These are phyloP conservation scores for Leucaena leucocephala DNA, from an alignment of 306 rosid species.

Conservation along the genomic window DNA sequence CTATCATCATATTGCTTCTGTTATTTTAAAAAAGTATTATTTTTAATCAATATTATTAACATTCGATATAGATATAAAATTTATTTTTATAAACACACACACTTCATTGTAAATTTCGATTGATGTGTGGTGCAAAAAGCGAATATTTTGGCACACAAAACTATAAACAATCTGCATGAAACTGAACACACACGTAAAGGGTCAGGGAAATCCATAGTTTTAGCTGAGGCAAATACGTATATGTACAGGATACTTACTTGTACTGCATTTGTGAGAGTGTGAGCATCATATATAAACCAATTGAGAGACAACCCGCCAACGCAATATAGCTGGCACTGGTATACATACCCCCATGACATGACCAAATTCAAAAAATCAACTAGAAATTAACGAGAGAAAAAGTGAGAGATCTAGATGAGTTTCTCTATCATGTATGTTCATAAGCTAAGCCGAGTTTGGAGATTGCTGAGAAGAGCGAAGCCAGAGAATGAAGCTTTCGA, in stretches of 20 bases:
- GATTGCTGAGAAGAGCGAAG: slow-evolving; percentile 35
- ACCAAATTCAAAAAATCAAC: neutral
- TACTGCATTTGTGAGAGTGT: too few species aligned
- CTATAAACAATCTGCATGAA: neutral
- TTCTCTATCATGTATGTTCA: too few species aligned
- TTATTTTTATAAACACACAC: too few species aligned
- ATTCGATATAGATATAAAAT: too few species aligned
- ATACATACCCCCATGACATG: neutral
- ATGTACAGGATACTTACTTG: neutral
- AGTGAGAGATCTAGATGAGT: neutral
- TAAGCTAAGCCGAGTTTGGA: neutral
- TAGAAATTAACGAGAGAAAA: neutral
- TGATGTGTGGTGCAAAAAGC: too few species aligned
- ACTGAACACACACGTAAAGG: too few species aligned
- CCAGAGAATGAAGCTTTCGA: slow-evolving; percentile 57
- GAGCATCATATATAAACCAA: too few species aligned
- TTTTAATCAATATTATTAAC: neutral
- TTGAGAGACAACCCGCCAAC: too few species aligned
- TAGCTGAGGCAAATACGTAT: neutral
- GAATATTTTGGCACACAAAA: neutral
- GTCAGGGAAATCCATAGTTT: neutral
- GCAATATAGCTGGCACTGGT: neutral
- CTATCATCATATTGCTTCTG: neutral
- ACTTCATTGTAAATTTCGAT: too few species aligned
- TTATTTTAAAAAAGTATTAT: too few species aligned